Percentiles rank a stretch among this genome's conserved stretches.
phyloP scores from a whole-genome alignment of 2,329 filamentous ascomycete genomes.

The Hymenotorrendiella dingleyae region DNA sequence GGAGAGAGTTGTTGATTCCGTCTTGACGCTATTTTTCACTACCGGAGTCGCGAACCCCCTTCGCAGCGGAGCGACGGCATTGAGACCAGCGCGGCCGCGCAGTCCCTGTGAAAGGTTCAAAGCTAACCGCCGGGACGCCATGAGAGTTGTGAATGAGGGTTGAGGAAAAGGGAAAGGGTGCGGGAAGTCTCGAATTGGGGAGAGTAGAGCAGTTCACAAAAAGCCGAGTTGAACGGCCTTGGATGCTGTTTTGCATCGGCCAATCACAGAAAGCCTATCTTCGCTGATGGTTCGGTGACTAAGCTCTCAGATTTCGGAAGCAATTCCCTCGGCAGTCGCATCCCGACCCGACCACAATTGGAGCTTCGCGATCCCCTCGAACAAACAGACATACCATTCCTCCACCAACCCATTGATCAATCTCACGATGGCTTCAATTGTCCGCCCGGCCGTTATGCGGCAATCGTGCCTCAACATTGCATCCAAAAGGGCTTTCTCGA shows the following conservation, averaged over 20 bases:
- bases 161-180: slow-evolving; percentile 13
- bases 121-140: slow-evolving; percentile 97
- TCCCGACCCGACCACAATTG: slow-evolving; percentile 4
- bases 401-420: slow-evolving; percentile 10
- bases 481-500: slow-evolving; percentile 39
- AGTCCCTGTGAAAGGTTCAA: slow-evolving; percentile 88
- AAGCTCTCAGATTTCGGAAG: slow-evolving; percentile 9
- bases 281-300: slow-evolving; percentile 10
- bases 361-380: slow-evolving; percentile 4
- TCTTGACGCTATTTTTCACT: slow-evolving; percentile 62
- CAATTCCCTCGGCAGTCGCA: slow-evolving; percentile 8
- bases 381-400: slow-evolving; percentile 6
- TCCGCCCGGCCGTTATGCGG: slow-evolving; percentile 43
- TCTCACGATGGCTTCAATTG: slow-evolving; percentile 44
- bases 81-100: slow-evolving; percentile 79
- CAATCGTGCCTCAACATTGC: slow-evolving; percentile 38
- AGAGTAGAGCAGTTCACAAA: slow-evolving; percentile 1
- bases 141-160: slow-evolving; percentile 35
- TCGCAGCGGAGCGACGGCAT: slow-evolving; percentile 69
- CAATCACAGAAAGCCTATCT: slow-evolving; percentile 19
- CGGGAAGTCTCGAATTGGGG: slow-evolving; percentile 18
- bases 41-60: slow-evolving; percentile 89
- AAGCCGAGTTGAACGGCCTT: no score
- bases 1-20: slow-evolving; percentile 90
- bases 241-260: slow-evolving; percentile 18